Conservation (phyloP, 2,329 filamentous ascomycete genomes). For the Monosporascus ibericus region DNA sequence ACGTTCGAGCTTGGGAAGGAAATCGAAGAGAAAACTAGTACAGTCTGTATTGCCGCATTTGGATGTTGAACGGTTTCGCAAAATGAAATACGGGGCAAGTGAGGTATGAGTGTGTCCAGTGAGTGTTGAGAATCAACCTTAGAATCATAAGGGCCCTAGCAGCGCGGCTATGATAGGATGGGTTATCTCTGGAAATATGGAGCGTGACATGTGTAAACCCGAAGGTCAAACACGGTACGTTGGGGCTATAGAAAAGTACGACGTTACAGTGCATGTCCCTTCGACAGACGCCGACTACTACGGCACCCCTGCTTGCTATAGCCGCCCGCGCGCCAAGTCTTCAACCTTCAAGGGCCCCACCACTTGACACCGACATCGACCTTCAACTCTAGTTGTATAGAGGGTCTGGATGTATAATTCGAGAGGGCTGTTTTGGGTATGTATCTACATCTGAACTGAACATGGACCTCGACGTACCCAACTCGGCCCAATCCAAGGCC, state of each 20-base stretch:
- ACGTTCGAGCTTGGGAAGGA: not conserved
- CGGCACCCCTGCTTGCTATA: not conserved
- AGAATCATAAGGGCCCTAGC: conserved; percentile 12
- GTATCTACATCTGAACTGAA: not conserved
- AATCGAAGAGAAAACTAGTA: conserved; percentile 2
- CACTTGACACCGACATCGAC: not conserved
- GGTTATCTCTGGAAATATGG: conserved; percentile 6
- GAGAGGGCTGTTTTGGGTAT: not conserved
- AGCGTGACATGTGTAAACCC: not conserved
- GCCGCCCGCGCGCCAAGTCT: not conserved
- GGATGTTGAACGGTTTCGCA: conserved; percentile 10
- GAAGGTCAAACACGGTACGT: not conserved
- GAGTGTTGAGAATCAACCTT: conserved; percentile 13
- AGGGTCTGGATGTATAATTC: not conserved
- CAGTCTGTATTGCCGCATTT: conserved; percentile 2
- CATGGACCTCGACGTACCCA: conserved; percentile 2
- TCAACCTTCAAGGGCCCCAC: not conserved
- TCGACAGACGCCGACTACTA: not conserved
- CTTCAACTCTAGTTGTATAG: not conserved
- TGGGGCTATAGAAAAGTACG: not conserved
- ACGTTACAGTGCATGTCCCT: not conserved
- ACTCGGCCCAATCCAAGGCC: conserved; percentile 13
- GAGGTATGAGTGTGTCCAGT: conserved; percentile 11
- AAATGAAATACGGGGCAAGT: conserved; percentile 1
- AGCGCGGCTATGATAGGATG: conserved; percentile 15